These are phyloP conservation scores for Solidago caesia DNA, from an alignment of 129 eudicot species.

Conservation along the genomic window DNA sequence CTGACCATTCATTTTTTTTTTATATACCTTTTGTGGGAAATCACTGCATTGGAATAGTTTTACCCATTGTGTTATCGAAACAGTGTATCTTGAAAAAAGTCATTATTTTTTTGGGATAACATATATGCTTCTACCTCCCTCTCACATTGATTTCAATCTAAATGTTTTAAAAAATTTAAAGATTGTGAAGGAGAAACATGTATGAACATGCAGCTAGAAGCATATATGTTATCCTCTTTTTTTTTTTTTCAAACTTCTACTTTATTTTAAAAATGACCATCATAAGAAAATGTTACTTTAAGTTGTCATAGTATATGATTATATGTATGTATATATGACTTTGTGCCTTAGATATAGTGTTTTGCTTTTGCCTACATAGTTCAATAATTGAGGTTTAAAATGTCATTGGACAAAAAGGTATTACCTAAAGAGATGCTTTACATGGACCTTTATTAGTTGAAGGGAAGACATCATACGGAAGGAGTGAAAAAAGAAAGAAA, in stretches of 20 bases:
- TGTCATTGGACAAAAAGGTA: conserved; percentile 1
- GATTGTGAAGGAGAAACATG: too few relatives aligned
- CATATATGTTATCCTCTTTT: too few relatives aligned
- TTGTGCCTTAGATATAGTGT: conserved; percentile 4
- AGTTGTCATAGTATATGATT: not conserved
- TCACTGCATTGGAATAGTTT: conserved; percentile 31
- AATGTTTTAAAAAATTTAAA: too few relatives aligned
- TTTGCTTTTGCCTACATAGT: not conserved
- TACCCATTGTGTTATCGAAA: conserved; percentile 31
- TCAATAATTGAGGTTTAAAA: not conserved
- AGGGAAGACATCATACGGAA: conserved; percentile 12
- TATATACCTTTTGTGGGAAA: conserved; percentile 27
- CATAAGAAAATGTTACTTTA: not conserved
- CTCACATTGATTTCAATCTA: too few relatives aligned
- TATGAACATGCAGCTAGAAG: too few relatives aligned
- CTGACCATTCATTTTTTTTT: conserved; percentile 18
- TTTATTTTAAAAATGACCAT: conserved; percentile 8
- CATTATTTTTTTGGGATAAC: too few relatives aligned
- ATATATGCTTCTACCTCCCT: too few relatives aligned
- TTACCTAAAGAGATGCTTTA: not conserved
- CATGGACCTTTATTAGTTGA: not conserved
- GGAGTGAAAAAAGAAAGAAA: not conserved
- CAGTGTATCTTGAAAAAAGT: conserved; percentile 13
- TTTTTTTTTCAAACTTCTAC: not conserved
- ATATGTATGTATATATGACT: not conserved